Evolutionary conservation across 371 early-diverging fungal genomes (phyloP).

Genomic region (Phascolomyces articulosus): DNA sequence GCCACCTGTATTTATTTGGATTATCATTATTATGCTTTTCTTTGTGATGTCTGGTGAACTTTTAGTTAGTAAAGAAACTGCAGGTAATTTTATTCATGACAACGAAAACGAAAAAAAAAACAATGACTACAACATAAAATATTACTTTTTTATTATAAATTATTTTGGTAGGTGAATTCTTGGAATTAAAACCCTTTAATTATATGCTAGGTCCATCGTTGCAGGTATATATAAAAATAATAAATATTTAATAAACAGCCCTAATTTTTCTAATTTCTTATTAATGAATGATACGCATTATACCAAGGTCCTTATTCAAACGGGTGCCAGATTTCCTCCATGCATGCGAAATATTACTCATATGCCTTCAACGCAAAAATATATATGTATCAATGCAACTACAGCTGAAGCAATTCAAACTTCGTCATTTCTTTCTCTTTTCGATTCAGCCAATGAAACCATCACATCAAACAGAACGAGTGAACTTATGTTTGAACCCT

Average conservation of each 20-base stretch:
- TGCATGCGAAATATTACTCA: constrained; percentile 53
- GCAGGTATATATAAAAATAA: constrained; percentile 10
- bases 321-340: constrained; percentile 54
- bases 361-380: constrained; percentile 27
- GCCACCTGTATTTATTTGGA: constrained; percentile 22
- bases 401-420: constrained; percentile 7
- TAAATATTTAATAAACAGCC: no score
- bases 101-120: background rate
- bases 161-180: constrained; percentile 20
- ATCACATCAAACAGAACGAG: background rate
- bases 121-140: background rate
- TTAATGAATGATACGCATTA: background rate
- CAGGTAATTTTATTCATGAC: no score
- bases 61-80: constrained; percentile 18
- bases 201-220: constrained; percentile 29
- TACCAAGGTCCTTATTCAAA: constrained; percentile 37
- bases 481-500: background rate
- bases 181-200: constrained; percentile 27
- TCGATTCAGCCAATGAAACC: constrained; percentile 14
- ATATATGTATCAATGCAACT: constrained; percentile 25
- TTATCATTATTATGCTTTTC: constrained; percentile 16
- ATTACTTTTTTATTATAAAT: background rate
- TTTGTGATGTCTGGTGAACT: constrained; percentile 25
- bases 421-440: constrained; percentile 6
- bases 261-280: no score